Evolutionary conservation across 1,139 yeast genomes (phyloP).

Genomic region (Tardiomyces blankii): DNA sequence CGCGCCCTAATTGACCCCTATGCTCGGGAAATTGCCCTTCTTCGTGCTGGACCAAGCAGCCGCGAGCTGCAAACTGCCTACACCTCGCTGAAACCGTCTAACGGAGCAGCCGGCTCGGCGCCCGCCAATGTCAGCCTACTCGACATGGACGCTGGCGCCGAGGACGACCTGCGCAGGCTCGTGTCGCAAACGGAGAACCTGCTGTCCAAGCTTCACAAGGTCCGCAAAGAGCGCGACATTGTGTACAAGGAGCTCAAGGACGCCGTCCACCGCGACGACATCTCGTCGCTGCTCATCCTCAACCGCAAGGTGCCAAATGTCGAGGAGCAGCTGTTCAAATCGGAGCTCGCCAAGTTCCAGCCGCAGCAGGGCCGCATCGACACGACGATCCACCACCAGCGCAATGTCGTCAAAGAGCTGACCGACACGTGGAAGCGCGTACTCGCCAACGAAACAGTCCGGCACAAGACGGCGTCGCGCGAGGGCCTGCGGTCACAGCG

Average conservation of each 20-base stretch:
- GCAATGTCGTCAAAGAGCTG: slow-evolving; percentile 42
- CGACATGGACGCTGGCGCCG: slow-evolving; percentile 45
- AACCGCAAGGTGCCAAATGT: slow-evolving; percentile 48
- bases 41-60: slow-evolving; percentile 25
- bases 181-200: slow-evolving; percentile 38
- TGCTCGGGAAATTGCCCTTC: slow-evolving; percentile 25
- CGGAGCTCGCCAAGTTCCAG: slow-evolving; percentile 65
- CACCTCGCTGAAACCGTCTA: slow-evolving; percentile 10
- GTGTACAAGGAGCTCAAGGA: slow-evolving; percentile 56
- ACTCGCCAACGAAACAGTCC: slow-evolving; percentile 32
- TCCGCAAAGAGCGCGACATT: slow-evolving; percentile 50
- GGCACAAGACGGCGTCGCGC: slow-evolving; percentile 25
- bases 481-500: slow-evolving; percentile 31
- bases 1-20: slow-evolving; percentile 31
- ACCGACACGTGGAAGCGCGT: slow-evolving; percentile 49
- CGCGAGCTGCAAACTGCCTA: slow-evolving; percentile 21
- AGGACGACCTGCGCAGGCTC: slow-evolving; percentile 28
- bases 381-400: slow-evolving; percentile 55
- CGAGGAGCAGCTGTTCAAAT: slow-evolving; percentile 50
- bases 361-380: slow-evolving; percentile 60
- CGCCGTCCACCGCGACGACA: slow-evolving; percentile 73
- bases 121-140: slow-evolving; percentile 32
- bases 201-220: slow-evolving; percentile 32
- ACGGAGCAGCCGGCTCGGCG: slow-evolving; percentile 24
- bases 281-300: slow-evolving; percentile 62